Conservation (phyloP, 2,329 filamentous ascomycete species). For the Phialophora tarda region DNA sequence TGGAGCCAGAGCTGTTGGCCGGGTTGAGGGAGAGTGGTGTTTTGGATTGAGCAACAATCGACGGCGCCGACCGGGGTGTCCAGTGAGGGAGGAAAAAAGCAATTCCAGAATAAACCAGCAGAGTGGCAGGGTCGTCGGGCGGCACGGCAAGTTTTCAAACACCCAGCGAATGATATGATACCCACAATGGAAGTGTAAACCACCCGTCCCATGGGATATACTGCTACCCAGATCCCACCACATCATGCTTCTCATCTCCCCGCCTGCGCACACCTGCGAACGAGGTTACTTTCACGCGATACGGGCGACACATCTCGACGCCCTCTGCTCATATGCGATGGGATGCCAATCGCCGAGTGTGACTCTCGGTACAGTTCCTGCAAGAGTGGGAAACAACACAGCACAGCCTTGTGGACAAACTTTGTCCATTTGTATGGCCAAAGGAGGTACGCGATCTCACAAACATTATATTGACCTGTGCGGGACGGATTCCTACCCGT, state of each 20-base stretch:
- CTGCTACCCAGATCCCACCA: neutral
- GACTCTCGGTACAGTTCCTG: neutral
- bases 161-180: neutral
- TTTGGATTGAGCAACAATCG: conserved; percentile 59
- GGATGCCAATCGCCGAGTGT: neutral
- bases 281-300: neutral
- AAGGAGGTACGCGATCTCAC: too few species aligned
- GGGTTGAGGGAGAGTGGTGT: conserved; percentile 87
- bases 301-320: neutral
- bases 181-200: neutral
- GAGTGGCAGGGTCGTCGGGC: neutral
- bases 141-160: neutral
- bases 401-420: too few species aligned
- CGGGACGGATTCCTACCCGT: too few species aligned
- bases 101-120: neutral
- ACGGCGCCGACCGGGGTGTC: neutral
- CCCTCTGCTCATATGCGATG: neutral
- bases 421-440: too few species aligned
- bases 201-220: neutral
- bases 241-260: neutral
- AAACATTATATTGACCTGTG: too few species aligned
- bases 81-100: neutral
- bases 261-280: neutral
- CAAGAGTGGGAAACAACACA: too few species aligned
- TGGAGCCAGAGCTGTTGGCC: conserved; percentile 92